Conservation (phyloP, 2,329 filamentous ascomycete genomes). For the Grosmannia serpens region DNA sequence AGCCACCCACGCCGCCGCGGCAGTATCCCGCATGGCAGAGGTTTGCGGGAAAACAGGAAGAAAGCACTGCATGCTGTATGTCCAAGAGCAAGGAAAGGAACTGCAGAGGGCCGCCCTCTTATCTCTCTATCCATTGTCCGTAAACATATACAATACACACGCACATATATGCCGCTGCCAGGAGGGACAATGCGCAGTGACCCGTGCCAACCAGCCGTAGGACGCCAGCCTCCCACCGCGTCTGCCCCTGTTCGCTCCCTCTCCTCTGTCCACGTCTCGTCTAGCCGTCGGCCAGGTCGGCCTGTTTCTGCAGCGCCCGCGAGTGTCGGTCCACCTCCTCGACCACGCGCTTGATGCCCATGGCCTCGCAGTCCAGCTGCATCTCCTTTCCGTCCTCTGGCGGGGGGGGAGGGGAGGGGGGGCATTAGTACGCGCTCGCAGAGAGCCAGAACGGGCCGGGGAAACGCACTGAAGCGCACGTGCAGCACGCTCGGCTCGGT, state of each 20-base stretch:
- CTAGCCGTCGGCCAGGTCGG: slow-evolving; percentile 52
- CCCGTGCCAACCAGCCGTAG: not conserved
- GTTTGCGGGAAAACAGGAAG: too few relatives aligned
- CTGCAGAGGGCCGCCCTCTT: too few relatives aligned
- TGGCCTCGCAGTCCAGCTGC: slow-evolving; percentile 65
- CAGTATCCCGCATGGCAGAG: too few relatives aligned
- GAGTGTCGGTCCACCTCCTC: slow-evolving; percentile 89
- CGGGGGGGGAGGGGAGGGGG: not conserved
- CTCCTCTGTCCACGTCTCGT: not conserved
- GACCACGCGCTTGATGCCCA: slow-evolving; percentile 75
- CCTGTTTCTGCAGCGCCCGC: slow-evolving; percentile 66
- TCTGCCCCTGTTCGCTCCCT: not conserved
- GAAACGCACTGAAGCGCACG: slow-evolving; percentile 71
- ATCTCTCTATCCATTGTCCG: too few relatives aligned
- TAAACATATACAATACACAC: too few relatives aligned
- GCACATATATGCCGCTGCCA: too few relatives aligned
- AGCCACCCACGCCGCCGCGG: not conserved
- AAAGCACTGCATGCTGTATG: too few relatives aligned
- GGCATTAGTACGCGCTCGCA: not conserved
- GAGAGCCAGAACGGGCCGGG: not conserved
- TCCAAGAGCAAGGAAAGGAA: too few relatives aligned
- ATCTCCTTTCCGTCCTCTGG: slow-evolving; percentile 89
- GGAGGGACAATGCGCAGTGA: too few relatives aligned
- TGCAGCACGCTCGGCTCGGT: slow-evolving; percentile 56
- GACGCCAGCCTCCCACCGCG: not conserved